Evolutionary conservation across 331 rosid genomes (phyloP), one percentile per base, ranked within the genome.

Genomic region (Pyrus hybrid): DNA sequence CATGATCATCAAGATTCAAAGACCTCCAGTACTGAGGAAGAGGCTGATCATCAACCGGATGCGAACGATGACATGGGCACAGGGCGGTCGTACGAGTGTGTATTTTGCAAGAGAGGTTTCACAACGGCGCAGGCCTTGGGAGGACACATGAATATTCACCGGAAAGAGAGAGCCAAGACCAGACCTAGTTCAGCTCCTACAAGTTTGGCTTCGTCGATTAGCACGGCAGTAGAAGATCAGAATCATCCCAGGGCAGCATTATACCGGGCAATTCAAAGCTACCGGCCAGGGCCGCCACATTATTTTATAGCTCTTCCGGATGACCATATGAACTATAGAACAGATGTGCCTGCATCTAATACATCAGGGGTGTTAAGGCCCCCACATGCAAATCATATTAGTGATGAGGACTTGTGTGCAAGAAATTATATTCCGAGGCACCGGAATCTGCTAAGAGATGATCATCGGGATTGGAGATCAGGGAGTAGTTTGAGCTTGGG

Each of bases 61-160:
- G 75, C 25, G 5, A 74, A 30, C 12, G 57, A 73, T 41, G 63
- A 83, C 5, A 65, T 68, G 35, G 89, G 93, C 22, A 76, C 81
- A 1, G 89, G 96, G 17, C 79, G 91, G 73, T 86, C 86, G 66
- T 89, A 89, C 26, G 98, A 91, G 90, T 93, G 98, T 63, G 87
- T 84, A 16, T 93, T 82, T 72, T 93, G 98, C 87, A 91, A 86
- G 83, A 83, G 98, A 73, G 97, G 97, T 37, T 93, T 93, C 83
- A 89, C 91, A 0, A 89, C 91, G 0, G 98, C 98, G 22, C 98
- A 93, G 58, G 98, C 98, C 78, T 83, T 93, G 63, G 98, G 98
- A 1, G 98, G 97, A n/a, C 98, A 91, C 83, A 93, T 93, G 98
- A 93, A 93, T 68, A 91, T 91, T 33, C 98, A 93, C 60, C 80